Evolutionary conservation across 2,329 filamentous ascomycete species (phyloP).

Genomic region (Penicillium sp.): DNA sequence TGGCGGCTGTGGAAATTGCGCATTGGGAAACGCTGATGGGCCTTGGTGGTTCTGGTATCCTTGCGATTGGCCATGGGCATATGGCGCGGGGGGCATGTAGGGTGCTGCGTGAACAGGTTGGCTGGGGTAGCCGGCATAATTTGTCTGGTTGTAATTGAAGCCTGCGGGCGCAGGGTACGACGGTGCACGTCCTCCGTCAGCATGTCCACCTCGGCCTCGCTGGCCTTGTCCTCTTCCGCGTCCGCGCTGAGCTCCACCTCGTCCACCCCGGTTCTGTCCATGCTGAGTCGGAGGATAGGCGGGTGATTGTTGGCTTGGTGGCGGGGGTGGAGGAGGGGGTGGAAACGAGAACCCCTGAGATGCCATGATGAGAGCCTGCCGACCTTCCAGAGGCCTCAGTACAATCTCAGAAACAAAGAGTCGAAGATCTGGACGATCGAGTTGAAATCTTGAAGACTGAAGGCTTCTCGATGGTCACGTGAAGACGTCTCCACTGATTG

Average conservation of each 20-base stretch:
- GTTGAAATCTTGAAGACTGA: conserved; percentile 1
- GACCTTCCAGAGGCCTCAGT: conserved; percentile 28
- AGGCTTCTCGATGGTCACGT: conserved; percentile 7
- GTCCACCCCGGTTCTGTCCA: conserved; percentile 33
- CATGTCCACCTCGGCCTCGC: conserved; percentile 25
- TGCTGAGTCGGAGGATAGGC: conserved; percentile 28
- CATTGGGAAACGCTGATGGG: conserved; percentile 21
- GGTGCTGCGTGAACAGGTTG: conserved; percentile 28
- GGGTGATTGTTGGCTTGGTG: conserved; percentile 24
- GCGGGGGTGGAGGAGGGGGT: conserved; percentile 47
- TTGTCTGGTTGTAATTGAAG: conserved; percentile 32
- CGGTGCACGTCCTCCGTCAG: conserved; percentile 16
- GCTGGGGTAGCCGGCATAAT: conserved; percentile 32
- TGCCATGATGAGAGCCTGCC: conserved; percentile 35
- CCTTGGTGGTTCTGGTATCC: conserved; percentile 26
- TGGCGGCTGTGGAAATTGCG: conserved; percentile 30
- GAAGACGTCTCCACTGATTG: not conserved
- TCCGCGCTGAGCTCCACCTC: conserved; percentile 22
- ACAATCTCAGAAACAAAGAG: conserved; percentile 29
- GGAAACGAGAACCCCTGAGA: conserved; percentile 50
- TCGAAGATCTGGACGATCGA: conserved; percentile 5
- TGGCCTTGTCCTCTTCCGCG: conserved; percentile 39
- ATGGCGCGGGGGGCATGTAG: conserved; percentile 29
- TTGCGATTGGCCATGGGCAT: conserved; percentile 25
- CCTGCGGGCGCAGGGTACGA: conserved; percentile 26